Evolutionary conservation across 306 rosid genomes (phyloP), one percentile per base, ranked within the genome.

Genomic region (Vigna angularis): DNA sequence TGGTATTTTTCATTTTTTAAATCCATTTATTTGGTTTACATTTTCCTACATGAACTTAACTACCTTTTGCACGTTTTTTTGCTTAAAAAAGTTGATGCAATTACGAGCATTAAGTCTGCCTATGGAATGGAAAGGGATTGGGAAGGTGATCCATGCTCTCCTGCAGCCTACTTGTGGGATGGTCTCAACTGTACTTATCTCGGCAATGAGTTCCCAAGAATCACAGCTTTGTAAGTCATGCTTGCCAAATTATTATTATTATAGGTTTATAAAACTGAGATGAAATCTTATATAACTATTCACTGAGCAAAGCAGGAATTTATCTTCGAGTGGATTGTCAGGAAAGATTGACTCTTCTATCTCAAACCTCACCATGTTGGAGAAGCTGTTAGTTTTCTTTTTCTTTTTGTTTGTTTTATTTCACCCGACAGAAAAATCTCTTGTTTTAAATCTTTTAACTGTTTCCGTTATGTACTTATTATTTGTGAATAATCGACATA

Each of bases 101-200:
- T 90, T 18, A 72, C 78, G n/a, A 85, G 42, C 26, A 82, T 90
- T 45, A 85, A 88, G 81, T 77, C 83, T 24, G 28, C 69, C 1
- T 90, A 88, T 64, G 69, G 49, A 57, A 42, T 86, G 66, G 36
- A 51, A 49, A 88, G 49, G 70, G 66, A 83, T 55, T 90, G 92
- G 92, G 84, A 85, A 73, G 92, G 88, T 64, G 88, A 90, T 78
- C 91, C 91, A 45, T 88, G 91, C 62, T 26, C 52, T 36, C 94
- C 91, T 0, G 18, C 44, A 62, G 66, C 2, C 12, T 83, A 86
- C 68, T 4, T 24, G 63, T 90, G 91, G 94, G 57, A 79, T 12
- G 88, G 91, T 59, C 61, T 90, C 9, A 83, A 68, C 55, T 90
- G 91, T 73, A 53, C 45, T 51, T 32, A 42, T 17, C 6, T 7